phyloP scores from a whole-genome alignment of 2,329 filamentous ascomycete genomes.

The Akanthomyces uredinophilus region DNA sequence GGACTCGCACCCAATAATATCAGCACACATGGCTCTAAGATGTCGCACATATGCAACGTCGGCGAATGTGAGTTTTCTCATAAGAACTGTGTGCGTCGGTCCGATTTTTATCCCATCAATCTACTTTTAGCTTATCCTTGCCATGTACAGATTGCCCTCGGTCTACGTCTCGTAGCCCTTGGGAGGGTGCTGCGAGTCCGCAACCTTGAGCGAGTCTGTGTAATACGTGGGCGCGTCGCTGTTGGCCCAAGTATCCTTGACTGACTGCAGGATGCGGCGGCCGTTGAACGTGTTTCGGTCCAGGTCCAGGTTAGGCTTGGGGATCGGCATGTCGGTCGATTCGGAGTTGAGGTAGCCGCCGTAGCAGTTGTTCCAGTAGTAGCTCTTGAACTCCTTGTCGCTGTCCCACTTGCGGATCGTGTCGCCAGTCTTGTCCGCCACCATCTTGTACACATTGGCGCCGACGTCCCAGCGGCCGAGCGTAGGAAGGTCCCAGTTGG shows the following conservation, averaged over 20 bases:
- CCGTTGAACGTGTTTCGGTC: conserved; percentile 26
- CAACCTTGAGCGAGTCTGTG: conserved; percentile 31
- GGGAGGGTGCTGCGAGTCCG: conserved; percentile 40
- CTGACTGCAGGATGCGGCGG: conserved; percentile 31
- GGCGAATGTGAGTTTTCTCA: neutral
- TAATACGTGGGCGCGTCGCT: conserved; percentile 39
- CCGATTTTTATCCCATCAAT: neutral
- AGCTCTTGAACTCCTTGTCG: conserved; percentile 30
- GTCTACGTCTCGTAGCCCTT: conserved; percentile 28
- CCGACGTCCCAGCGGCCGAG: conserved; percentile 68
- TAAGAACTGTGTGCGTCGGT: neutral
- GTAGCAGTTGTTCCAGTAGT: conserved; percentile 51
- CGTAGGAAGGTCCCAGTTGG: conserved; percentile 65
- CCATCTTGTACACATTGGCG: conserved; percentile 60
- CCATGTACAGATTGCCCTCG: too few relatives aligned
- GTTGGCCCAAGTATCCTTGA: conserved; percentile 33
- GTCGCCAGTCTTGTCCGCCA: conserved; percentile 58
- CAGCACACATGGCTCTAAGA: neutral
- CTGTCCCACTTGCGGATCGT: conserved; percentile 33
- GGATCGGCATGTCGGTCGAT: conserved; percentile 30
- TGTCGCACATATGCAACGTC: neutral
- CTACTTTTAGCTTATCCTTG: neutral
- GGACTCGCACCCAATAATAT: neutral
- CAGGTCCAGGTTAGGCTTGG: conserved; percentile 35
- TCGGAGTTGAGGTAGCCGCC: conserved; percentile 41